Percentiles rank a stretch among this genome's conserved stretches.
phyloP scores from a whole-genome alignment of 306 rosid species.

The Malus asiatica region DNA sequence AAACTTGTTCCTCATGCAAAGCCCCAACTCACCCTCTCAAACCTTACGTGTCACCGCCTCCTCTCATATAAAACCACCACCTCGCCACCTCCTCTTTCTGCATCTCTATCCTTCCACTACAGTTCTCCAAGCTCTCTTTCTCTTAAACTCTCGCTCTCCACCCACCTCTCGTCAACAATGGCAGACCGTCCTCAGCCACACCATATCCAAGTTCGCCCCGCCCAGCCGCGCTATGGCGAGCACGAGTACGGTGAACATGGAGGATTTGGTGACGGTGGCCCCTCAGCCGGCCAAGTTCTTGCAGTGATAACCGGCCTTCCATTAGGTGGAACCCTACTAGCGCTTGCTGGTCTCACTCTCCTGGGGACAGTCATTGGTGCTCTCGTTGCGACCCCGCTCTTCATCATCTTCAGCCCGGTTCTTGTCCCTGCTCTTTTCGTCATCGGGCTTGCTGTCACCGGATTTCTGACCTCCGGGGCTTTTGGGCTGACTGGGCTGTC shows the following conservation, averaged over 20 bases:
- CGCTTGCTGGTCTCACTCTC: conserved; percentile 43
- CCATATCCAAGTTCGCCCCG: conserved; percentile 59
- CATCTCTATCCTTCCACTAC: neutral
- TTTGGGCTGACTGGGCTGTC: conserved; percentile 53
- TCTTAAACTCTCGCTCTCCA: neutral
- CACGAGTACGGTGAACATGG: neutral
- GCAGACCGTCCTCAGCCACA: conserved; percentile 57
- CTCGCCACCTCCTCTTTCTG: neutral
- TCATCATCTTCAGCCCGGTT: conserved; percentile 68
- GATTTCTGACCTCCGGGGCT: conserved; percentile 44
- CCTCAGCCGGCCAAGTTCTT: conserved; percentile 34
- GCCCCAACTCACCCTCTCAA: conserved; percentile 46
- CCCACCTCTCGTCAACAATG: conserved; percentile 21
- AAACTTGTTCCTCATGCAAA: conserved; percentile 85
- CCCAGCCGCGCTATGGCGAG: conserved; percentile 12
- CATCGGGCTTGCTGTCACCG: conserved; percentile 42
- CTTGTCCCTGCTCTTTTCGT: conserved; percentile 52
- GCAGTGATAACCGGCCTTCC: conserved; percentile 41
- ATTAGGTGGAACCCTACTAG: conserved; percentile 45
- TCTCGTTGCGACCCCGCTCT: conserved; percentile 44
- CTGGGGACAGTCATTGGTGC: conserved; percentile 45
- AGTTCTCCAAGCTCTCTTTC: neutral
- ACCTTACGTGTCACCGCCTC: conserved; percentile 50
- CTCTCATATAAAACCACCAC: conserved; percentile 29
- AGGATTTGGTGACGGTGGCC: conserved; percentile 8